phyloP scores from a whole-genome alignment of 108 stramenopile species.

The Cyclotella baltica region DNA sequence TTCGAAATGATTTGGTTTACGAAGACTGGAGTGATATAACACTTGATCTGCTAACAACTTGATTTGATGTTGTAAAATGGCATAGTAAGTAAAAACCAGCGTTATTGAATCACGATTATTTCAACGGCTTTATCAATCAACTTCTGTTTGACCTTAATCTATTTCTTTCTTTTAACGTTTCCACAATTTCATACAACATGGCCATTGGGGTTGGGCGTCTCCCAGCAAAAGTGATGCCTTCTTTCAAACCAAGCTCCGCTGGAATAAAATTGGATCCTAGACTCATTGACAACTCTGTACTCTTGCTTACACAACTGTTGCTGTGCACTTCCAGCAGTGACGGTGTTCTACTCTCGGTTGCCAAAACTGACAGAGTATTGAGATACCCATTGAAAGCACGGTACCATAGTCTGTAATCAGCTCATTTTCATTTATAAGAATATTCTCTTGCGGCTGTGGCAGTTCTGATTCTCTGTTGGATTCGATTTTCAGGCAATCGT shows the following conservation, averaged over 20 bases:
- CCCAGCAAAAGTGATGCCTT: background rate
- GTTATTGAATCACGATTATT: background rate
- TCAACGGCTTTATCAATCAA: background rate
- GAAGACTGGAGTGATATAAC: slow-evolving; percentile 36
- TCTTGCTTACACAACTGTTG: background rate
- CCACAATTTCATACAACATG: slow-evolving; percentile 37
- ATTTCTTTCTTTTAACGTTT: slow-evolving; percentile 23
- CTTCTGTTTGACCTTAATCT: background rate
- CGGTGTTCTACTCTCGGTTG: slow-evolving; percentile 12
- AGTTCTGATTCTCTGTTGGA: background rate
- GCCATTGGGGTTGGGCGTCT: slow-evolving; percentile 6
- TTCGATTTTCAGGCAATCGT: slow-evolving; percentile 2
- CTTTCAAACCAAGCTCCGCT: slow-evolving; percentile 30
- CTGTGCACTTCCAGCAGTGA: slow-evolving; percentile 3
- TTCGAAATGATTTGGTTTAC: slow-evolving; percentile 41
- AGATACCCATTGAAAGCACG: slow-evolving; percentile 30
- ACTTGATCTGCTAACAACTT: background rate
- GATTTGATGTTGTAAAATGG: background rate
- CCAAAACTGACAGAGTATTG: slow-evolving; percentile 28
- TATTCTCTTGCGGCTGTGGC: slow-evolving; percentile 32
- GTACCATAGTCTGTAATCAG: slow-evolving; percentile 39
- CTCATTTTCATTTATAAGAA: slow-evolving; percentile 45
- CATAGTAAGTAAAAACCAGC: background rate
- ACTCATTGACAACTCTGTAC: background rate
- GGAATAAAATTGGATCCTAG: slow-evolving; percentile 22